Evolutionary conservation across 2,329 filamentous ascomycete genomes (phyloP), one percentile per base, ranked within the genome.

Genomic region (Colletotrichum siamense): DNA sequence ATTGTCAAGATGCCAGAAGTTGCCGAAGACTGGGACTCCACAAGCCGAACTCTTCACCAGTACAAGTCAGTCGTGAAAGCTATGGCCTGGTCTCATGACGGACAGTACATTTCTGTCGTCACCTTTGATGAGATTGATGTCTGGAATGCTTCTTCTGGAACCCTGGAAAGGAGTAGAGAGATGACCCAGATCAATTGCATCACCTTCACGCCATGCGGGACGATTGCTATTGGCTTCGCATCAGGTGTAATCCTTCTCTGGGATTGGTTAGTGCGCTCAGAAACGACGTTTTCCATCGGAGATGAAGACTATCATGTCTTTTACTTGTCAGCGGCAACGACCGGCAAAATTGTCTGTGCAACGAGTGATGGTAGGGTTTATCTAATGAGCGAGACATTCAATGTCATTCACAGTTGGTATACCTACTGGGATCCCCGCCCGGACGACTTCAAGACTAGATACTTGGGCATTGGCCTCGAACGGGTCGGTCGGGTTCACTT

Each of bases 61-160:
- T 49, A 13, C n/a, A n/a, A 12, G 3, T 49, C 39, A n/a, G 0
- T 0, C 3, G 39, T n/a, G 18, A 1, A 3, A n/a, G 3, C 1
- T 3, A 1, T 49, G 1, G 18, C 3, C 0, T 49, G 44, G 44
- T 49, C 44, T 22, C 44, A 22, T 22, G 44, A 49, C n/a, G 44
- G 44, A 7, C 9, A 22, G 7, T 2, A 49, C 44, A 7, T 49
- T 49, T 18, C 39, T 0, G 9, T n/a, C 18, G 18, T 5, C 8
- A 39, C 16, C 1, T 18, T 5, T 39, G 8, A 44, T n/a, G 39
- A 44, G 18, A 3, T 44, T 1, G 8, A 6, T 5, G 5, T 44
- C 9, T 44, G 39, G 39, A 10, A 44, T n/a, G 39, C 3, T 1
- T 0, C 5, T 10, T 44, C 39, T 5, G 18, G 39, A n/a, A n/a